Conservation (phyloP, 163 green algal species). For the Scenedesmus sp. region DNA sequence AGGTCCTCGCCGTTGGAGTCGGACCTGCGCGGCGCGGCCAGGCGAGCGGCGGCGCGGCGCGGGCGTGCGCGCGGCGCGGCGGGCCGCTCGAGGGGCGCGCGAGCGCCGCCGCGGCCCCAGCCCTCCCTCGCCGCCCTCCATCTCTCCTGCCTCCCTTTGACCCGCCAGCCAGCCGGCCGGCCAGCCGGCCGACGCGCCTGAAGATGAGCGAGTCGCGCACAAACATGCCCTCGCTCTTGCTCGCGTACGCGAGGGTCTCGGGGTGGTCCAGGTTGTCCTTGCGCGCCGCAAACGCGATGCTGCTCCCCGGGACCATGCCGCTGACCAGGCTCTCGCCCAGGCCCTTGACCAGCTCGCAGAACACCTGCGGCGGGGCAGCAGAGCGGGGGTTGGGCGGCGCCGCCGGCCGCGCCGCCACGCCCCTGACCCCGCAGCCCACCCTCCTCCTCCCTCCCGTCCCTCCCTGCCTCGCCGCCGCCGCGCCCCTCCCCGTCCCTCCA, state of each 20-base stretch:
- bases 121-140: no score
- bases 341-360: constrained; percentile 90
- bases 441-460: no score
- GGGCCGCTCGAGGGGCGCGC: no score
- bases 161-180: background rate
- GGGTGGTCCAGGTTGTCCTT: constrained; percentile 87
- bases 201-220: constrained; percentile 96
- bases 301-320: constrained; percentile 90
- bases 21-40: constrained; percentile 51
- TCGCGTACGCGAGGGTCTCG: constrained; percentile 89
- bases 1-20: constrained; percentile 98
- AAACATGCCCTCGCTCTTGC: constrained; percentile 96
- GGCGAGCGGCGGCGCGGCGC: no score
- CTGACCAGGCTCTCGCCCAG: constrained; percentile 92
- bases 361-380: constrained; percentile 53
- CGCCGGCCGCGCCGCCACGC: no score
- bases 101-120: background rate
- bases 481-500: no score
- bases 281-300: constrained; percentile 84
- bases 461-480: no score
- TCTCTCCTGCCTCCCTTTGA: background rate
- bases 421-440: no score
- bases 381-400: background rate
- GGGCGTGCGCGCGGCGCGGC: no score
- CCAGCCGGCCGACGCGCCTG: constrained; percentile 45